phyloP scores from a whole-genome alignment of 768 basidiomycete genomes.

The Steccherinum ochraceum region DNA sequence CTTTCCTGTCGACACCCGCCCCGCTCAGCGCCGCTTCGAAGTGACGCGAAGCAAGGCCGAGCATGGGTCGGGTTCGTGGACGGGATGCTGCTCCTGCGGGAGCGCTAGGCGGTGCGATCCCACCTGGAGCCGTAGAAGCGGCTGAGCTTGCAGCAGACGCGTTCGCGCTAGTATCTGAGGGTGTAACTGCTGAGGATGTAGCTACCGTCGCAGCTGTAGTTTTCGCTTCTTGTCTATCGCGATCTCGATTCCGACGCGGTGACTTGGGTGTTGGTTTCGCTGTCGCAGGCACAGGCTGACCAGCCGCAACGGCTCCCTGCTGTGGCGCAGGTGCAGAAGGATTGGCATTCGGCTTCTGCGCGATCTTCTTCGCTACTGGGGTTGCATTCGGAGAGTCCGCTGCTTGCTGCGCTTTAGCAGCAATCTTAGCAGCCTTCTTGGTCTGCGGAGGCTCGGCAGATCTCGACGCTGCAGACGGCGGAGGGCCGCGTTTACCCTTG shows the following conservation, averaged over 20 bases:
- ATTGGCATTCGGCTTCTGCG: conserved; percentile 5
- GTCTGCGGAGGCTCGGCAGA: conserved; percentile 19
- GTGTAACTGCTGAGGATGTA: neutral
- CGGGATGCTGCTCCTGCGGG: conserved; percentile 16
- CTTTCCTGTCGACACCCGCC: conserved; percentile 38
- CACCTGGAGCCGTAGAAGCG: conserved; percentile 6
- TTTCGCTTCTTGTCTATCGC: conserved; percentile 6
- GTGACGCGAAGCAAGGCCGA: conserved; percentile 60
- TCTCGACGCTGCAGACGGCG: conserved; percentile 11
- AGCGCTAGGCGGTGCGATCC: conserved; percentile 6
- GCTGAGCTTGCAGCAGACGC: conserved; percentile 18
- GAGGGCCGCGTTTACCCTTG: conserved; percentile 27
- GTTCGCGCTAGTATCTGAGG: conserved; percentile 5
- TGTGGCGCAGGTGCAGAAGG: neutral
- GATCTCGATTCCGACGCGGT: conserved; percentile 3
- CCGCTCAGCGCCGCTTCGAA: conserved; percentile 70
- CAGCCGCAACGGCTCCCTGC: neutral
- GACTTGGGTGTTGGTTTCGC: neutral
- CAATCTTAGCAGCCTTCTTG: conserved; percentile 30
- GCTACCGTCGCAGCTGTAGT: conserved; percentile 5
- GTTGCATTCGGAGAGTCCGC: no score
- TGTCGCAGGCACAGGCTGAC: neutral
- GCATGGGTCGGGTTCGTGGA: conserved; percentile 48
- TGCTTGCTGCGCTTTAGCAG: conserved; percentile 14
- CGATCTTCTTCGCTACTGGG: neutral